Conservation (phyloP, 2,329 filamentous ascomycete species). For the Aspergillus quadrilineatus region DNA sequence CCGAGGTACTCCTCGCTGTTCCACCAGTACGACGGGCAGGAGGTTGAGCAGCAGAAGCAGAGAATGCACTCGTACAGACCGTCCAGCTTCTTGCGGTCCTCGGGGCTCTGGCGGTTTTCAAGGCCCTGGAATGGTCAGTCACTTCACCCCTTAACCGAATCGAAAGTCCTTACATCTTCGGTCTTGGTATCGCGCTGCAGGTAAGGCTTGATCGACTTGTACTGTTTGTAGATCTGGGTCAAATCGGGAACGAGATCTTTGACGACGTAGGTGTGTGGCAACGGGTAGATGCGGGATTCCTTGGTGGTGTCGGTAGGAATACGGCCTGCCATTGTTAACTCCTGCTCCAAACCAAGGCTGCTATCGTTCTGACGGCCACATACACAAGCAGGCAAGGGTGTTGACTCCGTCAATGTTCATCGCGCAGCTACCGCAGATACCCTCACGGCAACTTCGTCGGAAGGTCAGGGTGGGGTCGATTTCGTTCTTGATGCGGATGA, state of each 20-base stretch:
- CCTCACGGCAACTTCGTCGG: slow-evolving; percentile 92
- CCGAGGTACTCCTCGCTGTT: slow-evolving; percentile 98
- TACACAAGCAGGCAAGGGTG: slow-evolving; percentile 96
- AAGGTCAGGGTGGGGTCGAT: slow-evolving; percentile 95
- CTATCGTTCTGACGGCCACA: slow-evolving; percentile 39
- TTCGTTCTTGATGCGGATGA: slow-evolving; percentile 99
- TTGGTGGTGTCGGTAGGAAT: slow-evolving; percentile 79
- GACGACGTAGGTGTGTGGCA: slow-evolving; percentile 98
- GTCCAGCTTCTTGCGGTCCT: slow-evolving; percentile 93
- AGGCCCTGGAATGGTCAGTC: slow-evolving; percentile 62
- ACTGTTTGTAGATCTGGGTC: slow-evolving; percentile 99
- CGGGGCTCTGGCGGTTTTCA: slow-evolving; percentile 87
- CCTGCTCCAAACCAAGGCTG: neutral
- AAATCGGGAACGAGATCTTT: slow-evolving; percentile 98
- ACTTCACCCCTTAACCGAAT: neutral
- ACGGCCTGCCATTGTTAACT: slow-evolving; percentile 62
- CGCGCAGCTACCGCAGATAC: slow-evolving; percentile 96
- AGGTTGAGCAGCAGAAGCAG: slow-evolving; percentile 98
- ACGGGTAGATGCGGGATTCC: slow-evolving; percentile 92
- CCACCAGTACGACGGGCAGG: slow-evolving; percentile 99
- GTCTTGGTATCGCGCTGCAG: slow-evolving; percentile 85
- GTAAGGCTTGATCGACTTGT: slow-evolving; percentile 99
- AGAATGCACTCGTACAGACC: slow-evolving; percentile 99
- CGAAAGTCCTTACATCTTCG: slow-evolving; percentile 66
- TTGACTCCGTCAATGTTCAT: slow-evolving; percentile 99